Evolutionary conservation across 164 flowering plant species (phyloP), one percentile per base, ranked within the genome.

Genomic region (Berberis vulgaris): DNA sequence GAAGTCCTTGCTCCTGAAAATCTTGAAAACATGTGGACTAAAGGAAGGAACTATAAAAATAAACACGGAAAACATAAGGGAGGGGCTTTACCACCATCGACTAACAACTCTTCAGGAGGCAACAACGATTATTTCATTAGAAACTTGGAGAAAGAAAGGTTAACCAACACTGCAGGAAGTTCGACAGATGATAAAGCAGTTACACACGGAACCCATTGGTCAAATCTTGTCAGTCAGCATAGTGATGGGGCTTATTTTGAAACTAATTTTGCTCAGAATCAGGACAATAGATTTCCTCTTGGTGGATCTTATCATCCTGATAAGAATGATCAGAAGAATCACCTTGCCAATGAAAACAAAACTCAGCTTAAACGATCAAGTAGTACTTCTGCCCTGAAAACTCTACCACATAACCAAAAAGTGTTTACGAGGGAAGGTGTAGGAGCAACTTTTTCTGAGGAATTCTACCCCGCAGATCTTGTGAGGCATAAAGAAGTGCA

Each of bases 1-100:
- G 96, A 91, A 78, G 91, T 92, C 74, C 97, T 95, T 72, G 77
- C 83, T 72, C 99, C 99, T 76, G 99, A 95, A 77, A 91, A 95
- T 85, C 97, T 95, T 69, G 99, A 95, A 58, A 92, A 91, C 76
- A 78, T 91, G 86, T 95, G 99, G 99, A 66, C 96, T 43, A 91
- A 69, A 71, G 99, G 99, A 73, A 83, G 98, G 72, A 80, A 91
- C 64, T 91, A 95, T 54, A 86, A 80, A 68, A 72, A 65, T 61
- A 91, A 84, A 77, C 76, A 68, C 65, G 75, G 71, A 45, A 85
- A 86, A 55, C 72, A 13, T 55, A 74, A 67, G 56, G 49, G 60
- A 58, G 74, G 70, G 62, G 26, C 57, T 72, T 42, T 55, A 38
- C 73, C 67, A 60, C 69, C 67, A 61, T 52, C 76, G 63, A 41